A percentile compares a stretch with the other conserved stretches of the same genome.
Evolutionary conservation across 2,329 filamentous ascomycete genomes (phyloP).

Genomic region (Hortaea werneckii): DNA sequence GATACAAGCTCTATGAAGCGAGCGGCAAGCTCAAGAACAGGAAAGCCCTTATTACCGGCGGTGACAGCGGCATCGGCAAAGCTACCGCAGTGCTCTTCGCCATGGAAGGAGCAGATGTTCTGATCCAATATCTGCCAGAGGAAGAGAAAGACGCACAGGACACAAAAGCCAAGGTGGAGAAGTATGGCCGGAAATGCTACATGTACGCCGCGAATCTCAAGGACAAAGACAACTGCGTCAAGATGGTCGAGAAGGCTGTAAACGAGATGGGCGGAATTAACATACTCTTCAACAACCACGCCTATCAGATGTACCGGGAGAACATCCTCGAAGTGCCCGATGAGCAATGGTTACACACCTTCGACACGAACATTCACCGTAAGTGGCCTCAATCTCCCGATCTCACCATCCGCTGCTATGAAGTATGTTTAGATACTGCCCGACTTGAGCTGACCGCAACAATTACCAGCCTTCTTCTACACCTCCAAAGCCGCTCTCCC

Average conservation of each 20-base stretch:
- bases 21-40: slow-evolving; percentile 67
- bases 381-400: slow-evolving; percentile 4
- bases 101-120: slow-evolving; percentile 65
- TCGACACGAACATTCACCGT: slow-evolving; percentile 70
- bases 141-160: slow-evolving; percentile 68
- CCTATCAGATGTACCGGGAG: slow-evolving; percentile 62
- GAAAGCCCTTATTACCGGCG: slow-evolving; percentile 70
- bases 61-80: slow-evolving; percentile 69
- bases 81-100: slow-evolving; percentile 68
- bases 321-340: slow-evolving; percentile 63
- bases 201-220: slow-evolving; percentile 56
- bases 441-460: background rate
- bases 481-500: slow-evolving; percentile 66
- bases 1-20: slow-evolving; percentile 60
- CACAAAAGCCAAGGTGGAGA: slow-evolving; percentile 61
- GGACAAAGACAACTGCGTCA: slow-evolving; percentile 57
- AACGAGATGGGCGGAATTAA: slow-evolving; percentile 59
- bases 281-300: slow-evolving; percentile 63
- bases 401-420: background rate
- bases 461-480: slow-evolving; percentile 52
- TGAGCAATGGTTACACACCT: slow-evolving; percentile 72
- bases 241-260: slow-evolving; percentile 56
- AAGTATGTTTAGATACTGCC: background rate
- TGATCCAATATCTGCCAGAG: slow-evolving; percentile 64
- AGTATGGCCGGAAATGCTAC: slow-evolving; percentile 55